Percentiles rank a stretch among this genome's conserved stretches.
Evolutionary conservation across 768 basidiomycete species (phyloP).

Genomic region (Gloeopeniophorella convolvens): DNA sequence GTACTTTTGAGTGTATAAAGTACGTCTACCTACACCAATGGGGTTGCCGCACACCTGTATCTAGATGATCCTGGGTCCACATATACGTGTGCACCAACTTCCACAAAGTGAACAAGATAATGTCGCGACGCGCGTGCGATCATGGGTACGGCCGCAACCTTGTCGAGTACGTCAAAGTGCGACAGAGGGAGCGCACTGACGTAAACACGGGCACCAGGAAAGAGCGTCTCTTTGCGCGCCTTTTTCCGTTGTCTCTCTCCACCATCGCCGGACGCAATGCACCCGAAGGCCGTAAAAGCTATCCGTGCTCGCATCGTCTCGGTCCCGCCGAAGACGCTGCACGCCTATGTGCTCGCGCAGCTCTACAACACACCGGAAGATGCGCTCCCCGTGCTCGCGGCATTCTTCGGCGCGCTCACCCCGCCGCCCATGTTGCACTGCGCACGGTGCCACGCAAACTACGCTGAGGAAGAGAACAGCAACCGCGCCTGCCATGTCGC

Average conservation of each 20-base stretch:
- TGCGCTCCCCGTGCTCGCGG: conserved; percentile 40
- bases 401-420: conserved; percentile 53
- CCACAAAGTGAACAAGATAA: too few species aligned
- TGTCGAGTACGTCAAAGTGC: background rate
- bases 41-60: too few species aligned
- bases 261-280: conserved; percentile 4
- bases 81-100: too few species aligned
- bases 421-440: conserved; percentile 69
- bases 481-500: conserved; percentile 61
- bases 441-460: conserved; percentile 64
- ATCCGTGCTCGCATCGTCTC: conserved; percentile 47
- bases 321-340: conserved; percentile 59
- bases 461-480: conserved; percentile 63
- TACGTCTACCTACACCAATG: too few species aligned
- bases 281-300: conserved; percentile 25
- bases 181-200: background rate
- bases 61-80: too few species aligned
- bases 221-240: background rate
- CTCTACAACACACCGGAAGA: conserved; percentile 34
- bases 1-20: too few species aligned
- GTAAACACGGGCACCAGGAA: background rate
- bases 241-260: conserved; percentile 8
- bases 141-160: too few species aligned
- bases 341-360: conserved; percentile 50
- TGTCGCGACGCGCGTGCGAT: too few species aligned